phyloP scores from a whole-genome alignment of 805 yeast species.

The Hanseniaspora pseudoguilliermondii region DNA sequence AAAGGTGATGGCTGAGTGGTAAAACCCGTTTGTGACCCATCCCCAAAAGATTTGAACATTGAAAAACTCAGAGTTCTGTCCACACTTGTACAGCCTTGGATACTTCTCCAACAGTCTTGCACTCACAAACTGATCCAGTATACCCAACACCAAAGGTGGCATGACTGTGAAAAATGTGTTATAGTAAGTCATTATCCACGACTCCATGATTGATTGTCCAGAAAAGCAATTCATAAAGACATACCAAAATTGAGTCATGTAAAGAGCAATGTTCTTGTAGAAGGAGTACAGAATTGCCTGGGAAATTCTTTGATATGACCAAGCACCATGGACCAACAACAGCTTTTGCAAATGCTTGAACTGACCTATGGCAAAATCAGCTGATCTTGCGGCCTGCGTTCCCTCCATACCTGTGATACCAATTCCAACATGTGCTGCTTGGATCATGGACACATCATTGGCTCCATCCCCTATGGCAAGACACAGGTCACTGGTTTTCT shows the following conservation, averaged over 20 bases:
- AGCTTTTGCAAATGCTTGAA: slow-evolving; percentile 75
- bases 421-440: slow-evolving; percentile 98
- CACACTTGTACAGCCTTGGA: slow-evolving; percentile 83
- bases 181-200: slow-evolving; percentile 95
- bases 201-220: slow-evolving; percentile 91
- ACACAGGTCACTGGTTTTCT: slow-evolving; percentile 57
- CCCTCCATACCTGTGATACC: slow-evolving; percentile 99
- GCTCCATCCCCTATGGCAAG: slow-evolving; percentile 99
- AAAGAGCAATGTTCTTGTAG: slow-evolving; percentile 87
- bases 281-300: slow-evolving; percentile 88
- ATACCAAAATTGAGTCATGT: slow-evolving; percentile 97
- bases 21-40: slow-evolving; percentile 92
- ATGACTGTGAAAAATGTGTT: slow-evolving; percentile 87
- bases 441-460: slow-evolving; percentile 97
- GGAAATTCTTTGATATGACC: slow-evolving; percentile 94
- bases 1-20: slow-evolving; percentile 77
- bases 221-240: slow-evolving; percentile 85
- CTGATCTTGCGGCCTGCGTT: slow-evolving; percentile 97
- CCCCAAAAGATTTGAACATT: slow-evolving; percentile 92
- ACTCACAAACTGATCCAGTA: slow-evolving; percentile 89
- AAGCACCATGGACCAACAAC: slow-evolving; percentile 85
- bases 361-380: slow-evolving; percentile 94
- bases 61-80: slow-evolving; percentile 79
- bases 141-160: slow-evolving; percentile 93
- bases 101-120: slow-evolving; percentile 81